Conservation (phyloP, 1,284 basidiomycete species). For the Acaromyces ingoldii region DNA sequence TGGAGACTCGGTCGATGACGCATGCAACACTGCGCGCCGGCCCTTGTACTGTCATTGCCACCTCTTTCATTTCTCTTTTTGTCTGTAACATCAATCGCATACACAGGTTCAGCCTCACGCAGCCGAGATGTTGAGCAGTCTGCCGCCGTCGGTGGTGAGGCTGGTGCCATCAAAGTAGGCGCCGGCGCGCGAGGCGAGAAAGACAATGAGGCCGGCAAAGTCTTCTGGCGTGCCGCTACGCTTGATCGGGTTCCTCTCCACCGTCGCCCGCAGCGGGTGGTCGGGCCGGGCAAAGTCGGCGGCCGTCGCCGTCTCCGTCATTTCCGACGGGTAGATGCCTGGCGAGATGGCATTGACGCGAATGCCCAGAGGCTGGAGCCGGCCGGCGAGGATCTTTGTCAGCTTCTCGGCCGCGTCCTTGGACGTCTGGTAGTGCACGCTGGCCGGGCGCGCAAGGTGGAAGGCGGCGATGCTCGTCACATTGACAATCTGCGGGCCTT, state of each 20-base stretch:
- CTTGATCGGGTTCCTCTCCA: not conserved
- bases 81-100: too few species aligned
- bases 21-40: too few species aligned
- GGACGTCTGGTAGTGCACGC: not conserved
- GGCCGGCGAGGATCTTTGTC: constrained; percentile 8
- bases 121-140: not conserved
- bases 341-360: constrained; percentile 13
- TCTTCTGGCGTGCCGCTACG: constrained; percentile 1
- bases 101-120: too few species aligned
- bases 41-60: too few species aligned
- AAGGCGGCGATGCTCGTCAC: constrained; percentile 12
- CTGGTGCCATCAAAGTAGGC: not conserved
- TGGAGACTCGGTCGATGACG: too few species aligned
- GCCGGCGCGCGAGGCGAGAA: not conserved
- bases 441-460: not conserved
- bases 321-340: constrained; percentile 16
- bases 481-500: constrained; percentile 2
- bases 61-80: too few species aligned
- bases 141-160: not conserved
- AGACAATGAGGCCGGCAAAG: not conserved
- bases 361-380: constrained; percentile 14
- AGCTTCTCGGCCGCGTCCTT: constrained; percentile 1
- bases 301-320: constrained; percentile 7
- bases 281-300: not conserved
- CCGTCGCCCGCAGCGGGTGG: not conserved